Evolutionary conservation across 2,329 filamentous ascomycete species (phyloP), one percentile per base, ranked within the genome.

Genomic region (Trichophaea hybrida): DNA sequence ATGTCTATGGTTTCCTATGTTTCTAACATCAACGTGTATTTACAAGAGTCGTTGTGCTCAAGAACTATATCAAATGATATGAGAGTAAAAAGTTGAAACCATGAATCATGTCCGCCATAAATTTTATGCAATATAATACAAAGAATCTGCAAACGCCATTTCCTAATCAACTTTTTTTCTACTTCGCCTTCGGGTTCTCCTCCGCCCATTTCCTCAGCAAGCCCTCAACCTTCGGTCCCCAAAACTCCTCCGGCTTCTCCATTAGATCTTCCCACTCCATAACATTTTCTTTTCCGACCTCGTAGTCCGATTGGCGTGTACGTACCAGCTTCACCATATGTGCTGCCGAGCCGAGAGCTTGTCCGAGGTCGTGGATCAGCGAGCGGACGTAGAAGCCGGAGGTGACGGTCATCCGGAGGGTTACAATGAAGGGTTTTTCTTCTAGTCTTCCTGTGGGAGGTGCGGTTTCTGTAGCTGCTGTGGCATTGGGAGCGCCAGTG

Each of bases 301-400:
- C 78, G 69, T 94, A 97, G 62, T 88, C 81, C 15, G 82, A 86
- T 73, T 98, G 93, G 56, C 86, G 81, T 2, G 82, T 85, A 58
- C 93, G 84, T 59, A 85, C 79, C 17, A 98, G 80, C 67, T 86
- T 83, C 24, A 86, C 82, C 91, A 98, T 97, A 65, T 93, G 77
- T 37, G 80, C 93, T 31, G 87, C 82, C 10, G 88, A 94, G 56
- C 80, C 82, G 12, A 96, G 78, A 66, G 88, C 88, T 65, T 83
- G 77, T 24, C 91, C 93, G 2, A 98, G 78, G 69, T 98, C 93
- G 70, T 97, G 89, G 68, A 88, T 90, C 67, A 98, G 82, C 60
- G 86, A 94, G 64, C 93, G 85, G 12, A 98, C 90, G 72, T 98
- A 98, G 76, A 96, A 98, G 43, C 93, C 93, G 0, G 89, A 94